Evolutionary conservation across 441 rosid genomes (phyloP).

Genomic region (Bocquillonia castaneifolia): DNA sequence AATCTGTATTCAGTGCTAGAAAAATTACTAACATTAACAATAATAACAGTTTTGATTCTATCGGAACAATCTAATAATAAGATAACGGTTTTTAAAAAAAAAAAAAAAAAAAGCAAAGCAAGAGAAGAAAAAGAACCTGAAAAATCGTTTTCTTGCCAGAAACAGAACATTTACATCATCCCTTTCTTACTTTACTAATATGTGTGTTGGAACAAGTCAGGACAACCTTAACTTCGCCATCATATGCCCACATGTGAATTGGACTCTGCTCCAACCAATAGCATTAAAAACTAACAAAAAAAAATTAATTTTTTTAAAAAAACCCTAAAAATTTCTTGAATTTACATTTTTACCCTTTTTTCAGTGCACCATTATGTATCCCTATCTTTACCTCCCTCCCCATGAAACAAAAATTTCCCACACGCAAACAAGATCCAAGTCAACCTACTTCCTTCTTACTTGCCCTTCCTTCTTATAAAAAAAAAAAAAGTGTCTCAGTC

Average conservation of each 20-base stretch:
- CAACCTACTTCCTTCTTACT: constrained; percentile 9
- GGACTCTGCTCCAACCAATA: not conserved
- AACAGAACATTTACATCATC: constrained; percentile 25
- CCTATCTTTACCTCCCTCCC: not conserved
- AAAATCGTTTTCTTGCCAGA: constrained; percentile 19
- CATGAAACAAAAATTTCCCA: not conserved
- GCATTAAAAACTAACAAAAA: no score
- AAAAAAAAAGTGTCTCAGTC: not conserved
- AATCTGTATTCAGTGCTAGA: no score
- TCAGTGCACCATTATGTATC: not conserved
- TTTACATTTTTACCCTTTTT: not conserved
- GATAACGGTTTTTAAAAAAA: no score
- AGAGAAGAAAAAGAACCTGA: not conserved
- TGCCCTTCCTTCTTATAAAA: no score
- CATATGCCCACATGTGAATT: constrained; percentile 22
- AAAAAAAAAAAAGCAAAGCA: no score
- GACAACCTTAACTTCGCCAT: constrained; percentile 47
- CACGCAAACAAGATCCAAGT: constrained; percentile 12
- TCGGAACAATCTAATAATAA: no score
- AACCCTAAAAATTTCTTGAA: not conserved
- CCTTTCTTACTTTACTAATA: constrained; percentile 16
- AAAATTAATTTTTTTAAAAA: no score
- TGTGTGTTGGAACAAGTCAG: constrained; percentile 32
- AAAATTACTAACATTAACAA: no score
- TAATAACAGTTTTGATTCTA: no score